phyloP scores from a whole-genome alignment of 805 yeast genomes.

The Candida montana region DNA sequence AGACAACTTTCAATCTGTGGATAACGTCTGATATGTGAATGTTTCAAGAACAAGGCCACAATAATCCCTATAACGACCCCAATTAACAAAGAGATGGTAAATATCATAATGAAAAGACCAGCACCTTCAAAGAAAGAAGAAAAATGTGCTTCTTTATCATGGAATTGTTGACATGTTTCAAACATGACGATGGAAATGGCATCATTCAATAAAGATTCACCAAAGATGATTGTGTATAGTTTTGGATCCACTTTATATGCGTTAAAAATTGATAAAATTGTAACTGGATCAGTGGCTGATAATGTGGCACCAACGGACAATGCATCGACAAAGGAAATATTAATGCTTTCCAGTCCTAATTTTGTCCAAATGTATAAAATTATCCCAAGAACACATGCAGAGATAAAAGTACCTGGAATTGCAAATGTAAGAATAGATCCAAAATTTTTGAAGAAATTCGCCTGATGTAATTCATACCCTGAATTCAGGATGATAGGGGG shows the following conservation, averaged over 20 bases:
- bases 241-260: conserved; percentile 98
- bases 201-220: conserved; percentile 91
- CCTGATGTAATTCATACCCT: conserved; percentile 95
- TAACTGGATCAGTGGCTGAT: conserved; percentile 98
- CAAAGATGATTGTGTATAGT: conserved; percentile 92
- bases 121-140: conserved; percentile 88
- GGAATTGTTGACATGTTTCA: conserved; percentile 95
- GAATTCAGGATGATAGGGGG: conserved; percentile 97
- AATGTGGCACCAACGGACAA: conserved; percentile 96
- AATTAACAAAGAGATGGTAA: conserved; percentile 82
- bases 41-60: conserved; percentile 86
- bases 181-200: conserved; percentile 99
- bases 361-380: conserved; percentile 87
- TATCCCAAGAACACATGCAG: conserved; percentile 86
- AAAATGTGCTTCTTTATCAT: conserved; percentile 73
- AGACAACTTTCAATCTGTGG: conserved; percentile 97
- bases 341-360: conserved; percentile 81
- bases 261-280: conserved; percentile 91
- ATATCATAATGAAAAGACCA: conserved; percentile 88
- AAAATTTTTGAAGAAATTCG: conserved; percentile 87
- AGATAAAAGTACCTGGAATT: conserved; percentile 92
- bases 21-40: conserved; percentile 85
- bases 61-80: conserved; percentile 85
- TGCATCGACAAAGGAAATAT: conserved; percentile 93
- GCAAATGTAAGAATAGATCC: conserved; percentile 92